phyloP scores from a whole-genome alignment of 1,284 basidiomycete genomes.

The Tilletiopsis washingtonensis region DNA sequence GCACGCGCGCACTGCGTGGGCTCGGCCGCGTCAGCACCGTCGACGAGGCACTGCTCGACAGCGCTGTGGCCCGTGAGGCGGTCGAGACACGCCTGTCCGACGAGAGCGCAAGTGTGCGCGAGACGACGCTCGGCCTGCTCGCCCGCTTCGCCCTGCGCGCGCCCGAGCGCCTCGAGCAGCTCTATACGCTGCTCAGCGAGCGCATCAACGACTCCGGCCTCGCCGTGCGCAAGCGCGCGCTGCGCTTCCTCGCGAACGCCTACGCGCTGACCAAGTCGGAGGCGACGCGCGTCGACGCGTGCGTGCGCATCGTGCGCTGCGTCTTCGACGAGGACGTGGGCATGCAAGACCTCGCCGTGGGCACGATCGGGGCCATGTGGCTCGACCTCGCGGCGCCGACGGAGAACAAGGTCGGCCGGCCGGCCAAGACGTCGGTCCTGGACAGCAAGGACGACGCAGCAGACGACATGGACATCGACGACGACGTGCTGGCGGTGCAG shows the following conservation, averaged over 20 bases:
- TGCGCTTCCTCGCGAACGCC: slow-evolving; percentile 80
- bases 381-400: slow-evolving; percentile 51
- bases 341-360: slow-evolving; percentile 76
- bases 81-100: slow-evolving; percentile 85
- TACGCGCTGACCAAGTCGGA: slow-evolving; percentile 60
- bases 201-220: slow-evolving; percentile 88
- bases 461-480: neutral
- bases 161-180: slow-evolving; percentile 71
- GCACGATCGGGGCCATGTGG: slow-evolving; percentile 82
- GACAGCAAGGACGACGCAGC: neutral
- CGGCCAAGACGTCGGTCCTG: neutral
- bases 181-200: slow-evolving; percentile 75
- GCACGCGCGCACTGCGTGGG: slow-evolving; percentile 34
- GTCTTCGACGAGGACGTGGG: slow-evolving; percentile 86
- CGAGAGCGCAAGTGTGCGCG: slow-evolving; percentile 82
- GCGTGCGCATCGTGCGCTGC: slow-evolving; percentile 69
- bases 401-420: neutral
- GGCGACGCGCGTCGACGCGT: slow-evolving; percentile 67
- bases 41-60: slow-evolving; percentile 23
- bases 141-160: slow-evolving; percentile 88
- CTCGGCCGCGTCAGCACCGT: slow-evolving; percentile 28
- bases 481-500: neutral
- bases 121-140: slow-evolving; percentile 88
- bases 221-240: slow-evolving; percentile 83
- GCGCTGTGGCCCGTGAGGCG: slow-evolving; percentile 38